A percentile compares a stretch with the other conserved stretches of the same genome.
Conservation (phyloP, 1,139 yeast genomes). For the Debaryomyces psychrophilus region DNA sequence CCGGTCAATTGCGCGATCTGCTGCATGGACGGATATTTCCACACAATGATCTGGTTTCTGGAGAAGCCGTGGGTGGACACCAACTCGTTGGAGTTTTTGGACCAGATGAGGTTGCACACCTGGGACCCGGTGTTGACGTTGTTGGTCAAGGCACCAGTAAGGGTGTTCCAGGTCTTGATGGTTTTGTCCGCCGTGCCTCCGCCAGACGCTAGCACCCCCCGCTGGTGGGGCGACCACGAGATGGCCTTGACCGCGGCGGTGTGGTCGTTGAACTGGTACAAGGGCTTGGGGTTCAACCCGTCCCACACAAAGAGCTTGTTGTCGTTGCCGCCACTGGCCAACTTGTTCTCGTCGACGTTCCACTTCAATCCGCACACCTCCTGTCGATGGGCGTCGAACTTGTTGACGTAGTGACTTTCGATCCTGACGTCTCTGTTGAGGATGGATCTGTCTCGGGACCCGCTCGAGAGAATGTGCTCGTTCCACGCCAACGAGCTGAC, state of each 20-base stretch:
- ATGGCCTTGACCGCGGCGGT: slow-evolving; percentile 95
- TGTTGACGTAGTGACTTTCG: slow-evolving; percentile 77
- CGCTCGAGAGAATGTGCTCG: slow-evolving; percentile 83
- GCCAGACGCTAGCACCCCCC: slow-evolving; percentile 92
- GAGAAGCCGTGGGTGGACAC: slow-evolving; percentile 96
- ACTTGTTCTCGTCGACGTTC: slow-evolving; percentile 84
- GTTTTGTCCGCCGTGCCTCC: slow-evolving; percentile 97
- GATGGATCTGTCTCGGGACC: slow-evolving; percentile 83
- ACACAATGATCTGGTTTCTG: slow-evolving; percentile 84
- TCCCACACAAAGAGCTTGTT: slow-evolving; percentile 87
- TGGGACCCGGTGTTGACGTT: slow-evolving; percentile 95
- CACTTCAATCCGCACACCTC: slow-evolving; percentile 96
- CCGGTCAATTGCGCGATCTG: slow-evolving; percentile 94
- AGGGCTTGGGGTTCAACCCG: slow-evolving; percentile 69
- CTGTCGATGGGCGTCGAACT: slow-evolving; percentile 78
- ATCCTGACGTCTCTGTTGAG: slow-evolving; percentile 90
- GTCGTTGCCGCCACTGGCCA: slow-evolving; percentile 95
- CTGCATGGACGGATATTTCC: slow-evolving; percentile 94
- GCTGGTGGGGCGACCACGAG: slow-evolving; percentile 96
- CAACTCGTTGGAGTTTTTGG: slow-evolving; percentile 85
- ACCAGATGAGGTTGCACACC: slow-evolving; percentile 94
- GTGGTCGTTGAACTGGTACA: slow-evolving; percentile 78
- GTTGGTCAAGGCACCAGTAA: slow-evolving; percentile 70
- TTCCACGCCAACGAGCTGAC: slow-evolving; percentile 95
- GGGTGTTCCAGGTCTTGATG: slow-evolving; percentile 90